Percentiles rank a stretch among this genome's conserved stretches.
These are phyloP conservation scores for Camelina neglecta DNA, from an alignment of 345 rosid genomes.

Conservation along the genomic window DNA sequence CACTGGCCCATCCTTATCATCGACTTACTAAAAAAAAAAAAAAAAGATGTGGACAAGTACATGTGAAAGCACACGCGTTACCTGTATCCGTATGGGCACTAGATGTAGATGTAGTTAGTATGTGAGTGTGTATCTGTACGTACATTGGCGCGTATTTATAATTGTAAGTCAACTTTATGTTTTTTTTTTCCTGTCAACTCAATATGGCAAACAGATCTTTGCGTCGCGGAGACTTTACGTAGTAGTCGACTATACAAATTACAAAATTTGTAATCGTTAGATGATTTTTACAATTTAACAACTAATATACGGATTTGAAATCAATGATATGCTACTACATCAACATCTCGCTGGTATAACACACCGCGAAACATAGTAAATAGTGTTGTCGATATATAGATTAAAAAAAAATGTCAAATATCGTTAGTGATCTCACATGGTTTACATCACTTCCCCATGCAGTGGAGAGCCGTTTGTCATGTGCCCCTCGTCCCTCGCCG, in stretches of 20 bases:
- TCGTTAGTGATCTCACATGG: slow-evolving; percentile 26
- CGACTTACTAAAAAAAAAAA: background rate
- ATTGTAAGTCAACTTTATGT: background rate
- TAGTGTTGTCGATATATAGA: background rate
- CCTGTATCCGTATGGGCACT: slow-evolving; percentile 26
- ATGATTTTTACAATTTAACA: too few species aligned
- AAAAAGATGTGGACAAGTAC: background rate
- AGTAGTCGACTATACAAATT: too few species aligned
- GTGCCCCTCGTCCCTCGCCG: slow-evolving; percentile 11
- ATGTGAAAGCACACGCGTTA: slow-evolving; percentile 13
- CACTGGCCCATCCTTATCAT: background rate
- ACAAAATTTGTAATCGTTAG: too few species aligned
- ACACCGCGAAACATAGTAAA: too few species aligned
- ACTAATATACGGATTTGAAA: background rate
- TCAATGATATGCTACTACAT: too few species aligned
- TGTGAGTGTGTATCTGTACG: background rate
- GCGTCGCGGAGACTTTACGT: background rate
- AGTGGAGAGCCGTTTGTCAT: slow-evolving; percentile 11
- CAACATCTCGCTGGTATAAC: background rate
- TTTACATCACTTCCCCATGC: slow-evolving; percentile 30
- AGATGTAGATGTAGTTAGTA: background rate
- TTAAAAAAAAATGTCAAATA: background rate
- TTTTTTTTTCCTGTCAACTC: background rate
- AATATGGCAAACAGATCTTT: background rate
- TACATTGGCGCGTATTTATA: background rate